Evolutionary conservation across 2,329 filamentous ascomycete species (phyloP), one percentile per base, ranked within the genome.

Genomic region (Curvularia spicifera): DNA sequence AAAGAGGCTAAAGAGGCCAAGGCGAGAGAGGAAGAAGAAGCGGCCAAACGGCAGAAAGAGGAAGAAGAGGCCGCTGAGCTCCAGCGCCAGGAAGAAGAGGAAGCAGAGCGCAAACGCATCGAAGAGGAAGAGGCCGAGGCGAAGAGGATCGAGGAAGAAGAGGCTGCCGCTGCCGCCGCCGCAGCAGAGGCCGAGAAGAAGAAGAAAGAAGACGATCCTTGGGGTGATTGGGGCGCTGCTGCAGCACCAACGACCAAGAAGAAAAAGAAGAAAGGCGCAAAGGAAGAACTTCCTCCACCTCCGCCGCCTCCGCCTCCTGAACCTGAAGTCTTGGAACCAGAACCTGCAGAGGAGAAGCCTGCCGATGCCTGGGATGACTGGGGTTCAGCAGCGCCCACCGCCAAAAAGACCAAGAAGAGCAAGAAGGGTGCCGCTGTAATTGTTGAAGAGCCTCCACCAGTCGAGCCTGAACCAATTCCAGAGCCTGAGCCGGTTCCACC

Each of bases 391-490:
- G 51, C 55, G 48, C 57, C 64, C 42, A 28, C 51, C 26, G 52
- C 45, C 2, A 69, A 67, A 65, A 75, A 74, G 57, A 55, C 61
- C 13, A 74, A 75, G 65, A 75, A 74, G 57, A 55, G 61, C 24
- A 74, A 75, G 57, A 71, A 71, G 20, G 69, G 71, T 43, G 75
- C 78, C 18, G 78, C 81, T 6, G 71, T 82, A 24, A 81, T 86
- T 58, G 54, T 59, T 39, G 69, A 54, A 29, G 26, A 75, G 43
- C 50, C 60, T 37, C 60, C 57, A 12, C 51, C 58, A 53, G 53
- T 76, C 2, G 62, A 62, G 31, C 59, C 60, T 33, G 63, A 62
- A 42, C 72, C 76, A 5, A 65, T 67, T 13, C 47, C 47, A 29
- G 47, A 50, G 45, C 64, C 69, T 7, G 51, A 56, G 46, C 61